Percentiles rank a stretch among this genome's conserved stretches.
Evolutionary conservation across 148 eudicot genomes (phyloP).

Genomic region (Nyssa sinensis): DNA sequence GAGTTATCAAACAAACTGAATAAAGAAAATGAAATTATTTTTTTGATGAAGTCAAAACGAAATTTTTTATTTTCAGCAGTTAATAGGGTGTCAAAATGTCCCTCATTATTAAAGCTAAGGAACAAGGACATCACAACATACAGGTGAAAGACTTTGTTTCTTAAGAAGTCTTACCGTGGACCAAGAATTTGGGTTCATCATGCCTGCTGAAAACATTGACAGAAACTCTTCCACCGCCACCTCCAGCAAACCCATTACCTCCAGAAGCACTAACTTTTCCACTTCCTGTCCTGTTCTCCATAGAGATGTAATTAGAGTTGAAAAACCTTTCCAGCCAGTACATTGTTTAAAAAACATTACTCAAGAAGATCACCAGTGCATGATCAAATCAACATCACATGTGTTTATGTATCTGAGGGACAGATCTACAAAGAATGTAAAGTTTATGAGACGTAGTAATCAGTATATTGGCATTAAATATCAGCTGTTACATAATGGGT

Average conservation of each 20-base stretch:
- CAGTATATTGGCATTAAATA: neutral
- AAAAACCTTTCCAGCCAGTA: slow-evolving; percentile 5
- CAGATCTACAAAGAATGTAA: no score
- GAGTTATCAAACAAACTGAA: neutral
- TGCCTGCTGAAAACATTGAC: slow-evolving; percentile 63
- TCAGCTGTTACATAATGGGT: no score
- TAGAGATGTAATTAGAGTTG: slow-evolving; percentile 13
- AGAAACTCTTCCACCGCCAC: slow-evolving; percentile 95
- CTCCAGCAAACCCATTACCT: slow-evolving; percentile 96
- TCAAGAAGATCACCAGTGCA: slow-evolving; percentile 1
- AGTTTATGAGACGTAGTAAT: neutral
- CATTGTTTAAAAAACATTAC: neutral
- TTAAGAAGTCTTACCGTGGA: slow-evolving; percentile 60
- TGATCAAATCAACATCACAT: neutral
- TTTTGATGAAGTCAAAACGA: no score
- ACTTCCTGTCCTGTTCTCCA: slow-evolving; percentile 70
- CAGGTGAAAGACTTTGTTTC: slow-evolving; percentile 8
- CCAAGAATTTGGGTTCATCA: slow-evolving; percentile 58
- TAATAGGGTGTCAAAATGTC: no score
- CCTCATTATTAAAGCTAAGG: neutral
- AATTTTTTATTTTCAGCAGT: neutral
- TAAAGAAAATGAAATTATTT: neutral
- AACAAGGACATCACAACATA: neutral
- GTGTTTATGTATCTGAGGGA: neutral
- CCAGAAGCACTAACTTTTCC: slow-evolving; percentile 79